Evolutionary conservation across 257 asterid genomes (phyloP).

Genomic region (Verbena officinalis): DNA sequence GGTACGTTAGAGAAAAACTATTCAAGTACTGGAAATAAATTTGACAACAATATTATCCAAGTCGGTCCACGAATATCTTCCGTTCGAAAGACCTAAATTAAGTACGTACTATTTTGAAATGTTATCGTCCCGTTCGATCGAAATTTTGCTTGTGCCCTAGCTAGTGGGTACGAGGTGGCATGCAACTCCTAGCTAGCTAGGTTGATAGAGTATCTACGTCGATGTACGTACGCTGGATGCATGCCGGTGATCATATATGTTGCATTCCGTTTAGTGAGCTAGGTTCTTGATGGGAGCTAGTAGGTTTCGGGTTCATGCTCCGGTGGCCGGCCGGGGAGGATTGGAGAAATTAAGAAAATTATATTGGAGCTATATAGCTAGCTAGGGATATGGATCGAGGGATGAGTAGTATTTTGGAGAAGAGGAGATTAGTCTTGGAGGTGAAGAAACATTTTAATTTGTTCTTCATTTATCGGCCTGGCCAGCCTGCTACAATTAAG

Average conservation of each 20-base stretch:
- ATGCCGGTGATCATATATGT: conserved; percentile 58
- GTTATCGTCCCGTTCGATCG: conserved; percentile 42
- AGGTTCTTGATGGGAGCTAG: conserved; percentile 68
- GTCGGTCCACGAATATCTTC: conserved; percentile 55
- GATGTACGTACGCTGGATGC: conserved; percentile 46
- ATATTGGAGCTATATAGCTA: too few species aligned
- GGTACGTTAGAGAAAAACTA: conserved; percentile 43
- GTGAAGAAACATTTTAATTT: conserved; percentile 62
- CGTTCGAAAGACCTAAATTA: conserved; percentile 26
- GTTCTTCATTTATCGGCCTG: conserved; percentile 49
- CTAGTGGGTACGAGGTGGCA: conserved; percentile 77
- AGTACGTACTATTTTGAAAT: conserved; percentile 48
- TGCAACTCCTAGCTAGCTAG: too few species aligned
- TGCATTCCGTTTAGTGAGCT: conserved; percentile 61
- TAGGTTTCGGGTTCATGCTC: conserved; percentile 42
- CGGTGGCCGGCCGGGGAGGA: conserved; percentile 37
- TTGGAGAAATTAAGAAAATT: conserved; percentile 46
- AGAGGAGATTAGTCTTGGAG: conserved; percentile 25
- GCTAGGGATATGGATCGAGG: too few species aligned
- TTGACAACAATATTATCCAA: conserved; percentile 39
- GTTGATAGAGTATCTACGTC: conserved; percentile 55
- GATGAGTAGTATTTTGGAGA: conserved; percentile 44
- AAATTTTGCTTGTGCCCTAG: conserved; percentile 66
- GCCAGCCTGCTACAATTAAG: too few species aligned
- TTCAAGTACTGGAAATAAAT: conserved; percentile 45